These are phyloP conservation scores for Candida loeiensis DNA, from an alignment of 805 yeast species.

Conservation along the genomic window DNA sequence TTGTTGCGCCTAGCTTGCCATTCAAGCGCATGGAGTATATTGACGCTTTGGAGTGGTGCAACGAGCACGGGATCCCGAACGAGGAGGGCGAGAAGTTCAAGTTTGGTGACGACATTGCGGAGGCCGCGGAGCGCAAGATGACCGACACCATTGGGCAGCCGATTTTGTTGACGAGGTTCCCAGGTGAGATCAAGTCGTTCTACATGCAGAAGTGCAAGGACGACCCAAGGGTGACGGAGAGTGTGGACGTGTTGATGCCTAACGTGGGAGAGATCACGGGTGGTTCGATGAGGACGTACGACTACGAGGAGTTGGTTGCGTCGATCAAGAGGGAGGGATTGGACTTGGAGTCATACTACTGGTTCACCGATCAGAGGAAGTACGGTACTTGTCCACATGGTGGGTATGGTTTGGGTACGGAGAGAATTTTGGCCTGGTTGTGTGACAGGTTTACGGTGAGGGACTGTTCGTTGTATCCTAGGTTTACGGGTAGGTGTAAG, in stretches of 20 bases:
- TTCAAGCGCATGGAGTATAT: constrained; percentile 89
- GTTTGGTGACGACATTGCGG: constrained; percentile 99
- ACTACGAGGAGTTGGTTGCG: constrained; percentile 75
- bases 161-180: constrained; percentile 89
- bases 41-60: constrained; percentile 92
- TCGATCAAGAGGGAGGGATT: constrained; percentile 94
- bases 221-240: constrained; percentile 93
- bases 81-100: constrained; percentile 91
- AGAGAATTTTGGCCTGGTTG: constrained; percentile 97
- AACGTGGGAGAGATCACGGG: constrained; percentile 99
- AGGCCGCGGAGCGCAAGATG: constrained; percentile 99
- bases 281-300: constrained; percentile 96
- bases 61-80: constrained; percentile 89
- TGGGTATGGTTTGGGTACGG: constrained; percentile 98
- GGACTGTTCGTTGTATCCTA: constrained; percentile 96
- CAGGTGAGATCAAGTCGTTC: constrained; percentile 94
- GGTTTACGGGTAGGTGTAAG: constrained; percentile 96
- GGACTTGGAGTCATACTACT: constrained; percentile 79
- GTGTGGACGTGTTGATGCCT: constrained; percentile 98
- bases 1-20: constrained; percentile 77
- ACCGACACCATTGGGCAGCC: constrained; percentile 93
- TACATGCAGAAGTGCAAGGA: constrained; percentile 93
- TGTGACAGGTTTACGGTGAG: constrained; percentile 97
- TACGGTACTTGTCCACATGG: constrained; percentile 99
- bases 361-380: constrained; percentile 94